Percentiles rank a stretch among this genome's conserved stretches.
Conservation (phyloP, 2,329 filamentous ascomycete genomes). For the Daldinia sp. region DNA sequence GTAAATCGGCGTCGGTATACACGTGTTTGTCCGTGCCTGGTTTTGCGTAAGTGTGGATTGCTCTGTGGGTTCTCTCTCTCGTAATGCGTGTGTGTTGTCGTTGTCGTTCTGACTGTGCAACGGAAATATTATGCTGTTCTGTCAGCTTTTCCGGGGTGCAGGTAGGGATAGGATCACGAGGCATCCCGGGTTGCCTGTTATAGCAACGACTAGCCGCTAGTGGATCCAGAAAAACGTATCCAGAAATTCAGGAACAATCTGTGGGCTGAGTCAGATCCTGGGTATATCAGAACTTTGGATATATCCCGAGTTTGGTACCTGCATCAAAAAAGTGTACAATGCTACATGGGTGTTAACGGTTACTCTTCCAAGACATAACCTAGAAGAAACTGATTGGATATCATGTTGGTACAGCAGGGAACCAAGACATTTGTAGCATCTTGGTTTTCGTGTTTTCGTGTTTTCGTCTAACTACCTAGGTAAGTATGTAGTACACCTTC, state of each 20-base stretch:
- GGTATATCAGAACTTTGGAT: constrained; percentile 13
- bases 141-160: constrained; percentile 34
- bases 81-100: constrained; percentile 3
- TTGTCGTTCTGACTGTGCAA: neutral
- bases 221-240: neutral
- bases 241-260: constrained; percentile 25
- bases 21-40: constrained; percentile 16
- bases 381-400: constrained; percentile 10
- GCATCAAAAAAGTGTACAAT: constrained; percentile 18
- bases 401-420: constrained; percentile 12
- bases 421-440: neutral
- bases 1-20: neutral
- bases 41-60: constrained; percentile 11
- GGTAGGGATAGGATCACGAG: constrained; percentile 18
- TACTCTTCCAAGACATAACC: constrained; percentile 5
- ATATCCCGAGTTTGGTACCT: constrained; percentile 28
- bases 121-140: constrained; percentile 14
- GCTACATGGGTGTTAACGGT: neutral
- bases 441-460: constrained; percentile 7
- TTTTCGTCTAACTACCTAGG: neutral
- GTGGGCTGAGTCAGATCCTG: constrained; percentile 35
- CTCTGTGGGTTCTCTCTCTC: constrained; percentile 3
- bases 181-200: constrained; percentile 20
- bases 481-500: constrained; percentile 7
- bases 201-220: constrained; percentile 21